Percentiles rank a stretch among this genome's conserved stretches.
Conservation (phyloP, 83 land plant species). For the Diphasiastrum complanatum region DNA sequence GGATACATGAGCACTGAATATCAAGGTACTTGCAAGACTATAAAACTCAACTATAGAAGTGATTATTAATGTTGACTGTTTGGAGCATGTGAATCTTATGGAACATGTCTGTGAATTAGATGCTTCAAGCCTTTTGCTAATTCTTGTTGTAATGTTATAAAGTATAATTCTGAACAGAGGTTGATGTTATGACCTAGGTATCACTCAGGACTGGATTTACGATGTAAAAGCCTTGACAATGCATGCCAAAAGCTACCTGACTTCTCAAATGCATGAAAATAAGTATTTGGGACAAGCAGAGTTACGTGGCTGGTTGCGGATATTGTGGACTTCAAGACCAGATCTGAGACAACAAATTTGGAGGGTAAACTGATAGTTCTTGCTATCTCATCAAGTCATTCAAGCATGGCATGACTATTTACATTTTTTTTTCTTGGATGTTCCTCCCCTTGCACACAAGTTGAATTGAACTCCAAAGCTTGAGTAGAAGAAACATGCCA, state of each 20-base stretch:
- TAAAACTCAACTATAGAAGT: background rate
- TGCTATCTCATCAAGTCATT: too few relatives aligned
- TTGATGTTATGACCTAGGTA: too few relatives aligned
- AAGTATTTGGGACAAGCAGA: conserved; percentile 55
- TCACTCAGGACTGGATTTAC: conserved; percentile 32
- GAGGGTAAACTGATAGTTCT: conserved; percentile 89
- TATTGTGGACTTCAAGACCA: conserved; percentile 68
- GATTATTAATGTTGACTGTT: too few relatives aligned
- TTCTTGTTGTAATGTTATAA: too few relatives aligned
- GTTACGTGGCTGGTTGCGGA: conserved; percentile 78
- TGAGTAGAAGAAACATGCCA: too few relatives aligned
- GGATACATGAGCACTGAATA: background rate
- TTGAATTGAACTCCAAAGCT: background rate
- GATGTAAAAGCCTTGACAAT: conserved; percentile 45
- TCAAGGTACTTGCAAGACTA: background rate
- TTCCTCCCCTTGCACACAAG: background rate
- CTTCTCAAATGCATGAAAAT: conserved; percentile 44
- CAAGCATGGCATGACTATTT: background rate
- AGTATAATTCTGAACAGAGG: too few relatives aligned
- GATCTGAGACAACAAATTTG: conserved; percentile 57
- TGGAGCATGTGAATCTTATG: too few relatives aligned
- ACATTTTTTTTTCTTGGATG: background rate
- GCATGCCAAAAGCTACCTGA: conserved; percentile 48
- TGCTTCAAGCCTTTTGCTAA: too few relatives aligned
- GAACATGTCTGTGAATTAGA: too few relatives aligned